phyloP scores from a whole-genome alignment of 805 yeast species.

The Metschnikowia vanudenii region DNA sequence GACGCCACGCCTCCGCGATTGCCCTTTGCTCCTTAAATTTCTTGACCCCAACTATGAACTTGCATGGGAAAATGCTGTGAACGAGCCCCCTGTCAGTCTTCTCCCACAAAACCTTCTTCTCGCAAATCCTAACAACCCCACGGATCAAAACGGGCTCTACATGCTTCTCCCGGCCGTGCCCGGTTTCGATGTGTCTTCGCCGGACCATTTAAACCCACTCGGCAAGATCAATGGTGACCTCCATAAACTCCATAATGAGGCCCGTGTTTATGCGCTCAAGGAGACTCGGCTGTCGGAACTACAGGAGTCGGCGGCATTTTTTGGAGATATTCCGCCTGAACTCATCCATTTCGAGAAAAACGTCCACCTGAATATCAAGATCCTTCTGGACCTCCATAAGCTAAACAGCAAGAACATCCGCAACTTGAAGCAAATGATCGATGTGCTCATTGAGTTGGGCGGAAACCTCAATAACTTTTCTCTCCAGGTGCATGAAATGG shows the following conservation, averaged over 20 bases:
- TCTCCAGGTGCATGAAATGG: conserved; percentile 38
- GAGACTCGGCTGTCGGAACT: conserved; percentile 15
- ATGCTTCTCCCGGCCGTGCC: conserved; percentile 45
- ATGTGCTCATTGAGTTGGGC: conserved; percentile 49
- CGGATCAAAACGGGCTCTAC: conserved; percentile 53
- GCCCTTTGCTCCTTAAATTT: conserved; percentile 45
- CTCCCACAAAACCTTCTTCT: conserved; percentile 49
- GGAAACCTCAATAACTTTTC: conserved; percentile 57
- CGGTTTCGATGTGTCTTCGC: conserved; percentile 34
- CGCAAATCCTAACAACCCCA: conserved; percentile 51
- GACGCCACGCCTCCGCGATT: conserved; percentile 29
- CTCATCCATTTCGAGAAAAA: conserved; percentile 35
- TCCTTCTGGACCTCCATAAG: conserved; percentile 36
- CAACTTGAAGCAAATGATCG: conserved; percentile 39
- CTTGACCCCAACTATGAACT: conserved; percentile 50
- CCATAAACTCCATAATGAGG: conserved; percentile 32
- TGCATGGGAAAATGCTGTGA: conserved; percentile 51
- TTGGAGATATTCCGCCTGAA: conserved; percentile 30
- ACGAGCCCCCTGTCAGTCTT: conserved; percentile 44
- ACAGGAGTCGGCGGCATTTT: conserved; percentile 17
- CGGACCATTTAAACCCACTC: conserved; percentile 33
- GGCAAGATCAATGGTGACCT: conserved; percentile 37
- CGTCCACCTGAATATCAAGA: conserved; percentile 33
- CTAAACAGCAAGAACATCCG: conserved; percentile 38
- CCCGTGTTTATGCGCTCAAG: conserved; percentile 29